Percentiles rank a stretch among this genome's conserved stretches.
phyloP scores from a whole-genome alignment of 2,329 filamentous ascomycete species.

The Aphanoascus verrucosus region DNA sequence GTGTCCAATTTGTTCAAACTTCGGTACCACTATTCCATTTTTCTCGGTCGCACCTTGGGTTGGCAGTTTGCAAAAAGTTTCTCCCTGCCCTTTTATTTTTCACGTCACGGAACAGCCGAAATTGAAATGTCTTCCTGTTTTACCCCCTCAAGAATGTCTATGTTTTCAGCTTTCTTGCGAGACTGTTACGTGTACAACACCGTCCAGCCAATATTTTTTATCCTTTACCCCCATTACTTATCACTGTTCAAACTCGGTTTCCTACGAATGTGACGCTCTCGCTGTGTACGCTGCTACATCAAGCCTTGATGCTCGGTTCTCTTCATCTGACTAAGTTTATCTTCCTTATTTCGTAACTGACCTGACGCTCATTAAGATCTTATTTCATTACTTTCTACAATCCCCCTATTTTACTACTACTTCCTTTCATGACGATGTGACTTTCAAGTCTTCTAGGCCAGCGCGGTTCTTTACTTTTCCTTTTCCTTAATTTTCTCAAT shows the following conservation, averaged over 20 bases:
- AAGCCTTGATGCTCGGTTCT: slow-evolving; percentile 7
- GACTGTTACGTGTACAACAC: slow-evolving; percentile 12
- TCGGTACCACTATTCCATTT: slow-evolving; percentile 10
- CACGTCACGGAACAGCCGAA: slow-evolving; percentile 11
- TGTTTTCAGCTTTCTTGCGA: slow-evolving; percentile 5
- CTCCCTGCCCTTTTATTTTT: slow-evolving; percentile 21
- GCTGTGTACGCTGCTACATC: slow-evolving; percentile 6
- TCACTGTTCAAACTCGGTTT: background rate
- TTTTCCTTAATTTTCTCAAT: background rate
- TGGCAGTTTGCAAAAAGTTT: slow-evolving; percentile 39
- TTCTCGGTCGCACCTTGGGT: slow-evolving; percentile 32
- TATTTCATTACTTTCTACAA: background rate
- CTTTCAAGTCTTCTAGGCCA: background rate
- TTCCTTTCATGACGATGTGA: background rate
- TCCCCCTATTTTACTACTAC: background rate
- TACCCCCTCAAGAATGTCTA: slow-evolving; percentile 9
- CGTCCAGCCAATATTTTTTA: slow-evolving; percentile 10
- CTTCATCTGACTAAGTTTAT: background rate
- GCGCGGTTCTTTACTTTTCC: background rate
- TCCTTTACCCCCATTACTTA: background rate
- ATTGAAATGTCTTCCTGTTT: slow-evolving; percentile 8
- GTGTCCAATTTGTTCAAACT: slow-evolving; percentile 7
- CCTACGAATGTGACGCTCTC: slow-evolving; percentile 11
- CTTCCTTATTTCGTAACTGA: background rate
- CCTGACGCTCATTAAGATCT: background rate